Evolutionary conservation across 768 basidiomycete species (phyloP).

Genomic region (Strobilomyces confusus): DNA sequence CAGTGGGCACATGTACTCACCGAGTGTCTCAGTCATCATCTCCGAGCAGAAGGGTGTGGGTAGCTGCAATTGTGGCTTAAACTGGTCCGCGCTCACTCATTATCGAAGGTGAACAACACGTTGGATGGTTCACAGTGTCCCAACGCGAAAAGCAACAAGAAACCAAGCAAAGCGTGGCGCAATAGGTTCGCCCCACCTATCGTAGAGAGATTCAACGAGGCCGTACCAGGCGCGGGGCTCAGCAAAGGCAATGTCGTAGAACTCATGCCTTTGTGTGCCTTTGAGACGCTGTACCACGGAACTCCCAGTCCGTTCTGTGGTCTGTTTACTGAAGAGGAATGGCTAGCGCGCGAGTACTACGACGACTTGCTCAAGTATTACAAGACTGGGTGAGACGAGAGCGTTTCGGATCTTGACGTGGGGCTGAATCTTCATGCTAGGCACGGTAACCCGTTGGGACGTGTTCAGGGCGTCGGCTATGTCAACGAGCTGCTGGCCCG

Average conservation of each 20-base stretch:
- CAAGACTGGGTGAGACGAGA: conserved; percentile 54
- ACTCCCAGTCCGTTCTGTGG: conserved; percentile 62
- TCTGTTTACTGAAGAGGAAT: conserved; percentile 65
- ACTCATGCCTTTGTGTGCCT: conserved; percentile 74
- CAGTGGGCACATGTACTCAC: conserved; percentile 41
- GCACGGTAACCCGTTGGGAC: conserved; percentile 66
- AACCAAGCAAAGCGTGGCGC: conserved; percentile 52
- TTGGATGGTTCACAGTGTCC: conserved; percentile 66
- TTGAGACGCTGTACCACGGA: conserved; percentile 63
- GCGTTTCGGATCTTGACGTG: not conserved
- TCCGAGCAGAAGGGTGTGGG: conserved; percentile 43
- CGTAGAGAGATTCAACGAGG: conserved; percentile 53
- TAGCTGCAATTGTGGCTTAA: not conserved
- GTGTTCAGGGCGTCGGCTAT: conserved; percentile 81
- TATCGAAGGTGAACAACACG: conserved; percentile 55
- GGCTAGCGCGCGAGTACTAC: conserved; percentile 61
- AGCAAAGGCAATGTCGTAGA: conserved; percentile 48
- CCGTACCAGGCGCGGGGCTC: conserved; percentile 61
- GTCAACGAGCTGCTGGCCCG: conserved; percentile 87
- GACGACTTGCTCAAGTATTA: conserved; percentile 79
- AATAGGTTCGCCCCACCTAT: conserved; percentile 52
- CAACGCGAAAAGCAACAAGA: conserved; percentile 43
- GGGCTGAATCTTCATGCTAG: conserved; percentile 31
- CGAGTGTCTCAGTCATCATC: conserved; percentile 53
- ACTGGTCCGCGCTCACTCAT: not conserved